These are phyloP conservation scores for Leptosphaerulina australis DNA, from an alignment of 2,329 filamentous ascomycete species.

Conservation along the genomic window DNA sequence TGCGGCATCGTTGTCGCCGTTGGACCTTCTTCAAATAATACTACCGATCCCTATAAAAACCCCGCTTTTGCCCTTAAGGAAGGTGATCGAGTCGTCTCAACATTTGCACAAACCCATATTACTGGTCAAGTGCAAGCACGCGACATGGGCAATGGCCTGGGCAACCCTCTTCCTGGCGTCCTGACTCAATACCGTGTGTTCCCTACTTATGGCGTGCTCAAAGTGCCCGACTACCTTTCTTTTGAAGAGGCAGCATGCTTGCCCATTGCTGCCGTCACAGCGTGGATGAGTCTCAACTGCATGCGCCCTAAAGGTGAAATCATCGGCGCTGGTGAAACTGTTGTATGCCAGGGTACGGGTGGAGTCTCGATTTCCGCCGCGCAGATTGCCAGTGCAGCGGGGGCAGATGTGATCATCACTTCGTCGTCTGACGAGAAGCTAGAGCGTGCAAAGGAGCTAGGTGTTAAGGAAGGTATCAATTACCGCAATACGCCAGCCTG, in stretches of 20 bases:
- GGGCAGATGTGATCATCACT: slow-evolving; percentile 61
- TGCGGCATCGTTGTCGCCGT: slow-evolving; percentile 65
- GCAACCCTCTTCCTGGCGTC: slow-evolving; percentile 64
- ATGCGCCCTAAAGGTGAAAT: slow-evolving; percentile 61
- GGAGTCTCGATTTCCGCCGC: slow-evolving; percentile 52
- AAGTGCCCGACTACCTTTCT: slow-evolving; percentile 61
- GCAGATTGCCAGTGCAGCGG: slow-evolving; percentile 52
- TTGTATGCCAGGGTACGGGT: slow-evolving; percentile 53
- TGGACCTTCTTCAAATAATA: slow-evolving; percentile 49
- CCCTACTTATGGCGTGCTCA: slow-evolving; percentile 61
- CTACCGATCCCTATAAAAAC: slow-evolving; percentile 54
- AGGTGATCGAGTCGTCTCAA: slow-evolving; percentile 71
- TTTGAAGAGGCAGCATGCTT: slow-evolving; percentile 66
- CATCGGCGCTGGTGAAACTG: slow-evolving; percentile 49
- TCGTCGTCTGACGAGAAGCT: slow-evolving; percentile 64
- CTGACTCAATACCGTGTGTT: slow-evolving; percentile 67
- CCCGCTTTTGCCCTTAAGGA: slow-evolving; percentile 37
- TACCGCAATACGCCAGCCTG: slow-evolving; percentile 65
- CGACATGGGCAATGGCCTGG: slow-evolving; percentile 64
- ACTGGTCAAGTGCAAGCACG: slow-evolving; percentile 64
- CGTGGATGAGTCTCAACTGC: slow-evolving; percentile 69
- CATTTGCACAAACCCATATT: slow-evolving; percentile 64
- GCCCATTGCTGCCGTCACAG: slow-evolving; percentile 67
- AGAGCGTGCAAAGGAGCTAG: slow-evolving; percentile 59
- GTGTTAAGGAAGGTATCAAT: slow-evolving; percentile 66